Conservation (phyloP, 768 basidiomycete species). For the Mycena pura region DNA sequence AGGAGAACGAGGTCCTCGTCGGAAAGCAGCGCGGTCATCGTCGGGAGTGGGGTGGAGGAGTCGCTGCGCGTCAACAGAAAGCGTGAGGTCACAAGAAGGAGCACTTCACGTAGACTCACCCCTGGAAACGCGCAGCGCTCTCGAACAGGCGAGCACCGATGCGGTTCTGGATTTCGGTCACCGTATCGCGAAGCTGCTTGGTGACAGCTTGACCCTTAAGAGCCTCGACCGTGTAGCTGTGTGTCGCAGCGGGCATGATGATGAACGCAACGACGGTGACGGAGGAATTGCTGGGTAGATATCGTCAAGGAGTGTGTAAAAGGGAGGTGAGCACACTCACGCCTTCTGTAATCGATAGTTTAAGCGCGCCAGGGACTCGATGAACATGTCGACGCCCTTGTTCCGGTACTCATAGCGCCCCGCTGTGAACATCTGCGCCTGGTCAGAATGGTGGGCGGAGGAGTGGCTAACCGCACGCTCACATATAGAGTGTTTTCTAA, state of each 20-base stretch:
- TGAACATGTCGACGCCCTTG: constrained; percentile 99
- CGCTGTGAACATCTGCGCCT: constrained; percentile 91
- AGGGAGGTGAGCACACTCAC: not conserved
- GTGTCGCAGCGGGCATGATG: constrained; percentile 96
- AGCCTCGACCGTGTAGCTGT: constrained; percentile 97
- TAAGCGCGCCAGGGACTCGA: constrained; percentile 90
- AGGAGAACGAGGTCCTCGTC: constrained; percentile 93
- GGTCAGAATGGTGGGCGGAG: constrained; percentile 5
- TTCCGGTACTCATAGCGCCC: constrained; percentile 99
- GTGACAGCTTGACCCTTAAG: constrained; percentile 97
- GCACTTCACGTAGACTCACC: constrained; percentile 55
- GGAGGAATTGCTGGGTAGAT: constrained; percentile 53
- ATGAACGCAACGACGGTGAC: constrained; percentile 97
- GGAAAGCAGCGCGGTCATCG: constrained; percentile 77
- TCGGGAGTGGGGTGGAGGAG: constrained; percentile 73
- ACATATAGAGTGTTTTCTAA: constrained; percentile 91
- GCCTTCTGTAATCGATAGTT: constrained; percentile 60
- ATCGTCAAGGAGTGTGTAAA: not conserved
- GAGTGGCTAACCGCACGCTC: constrained; percentile 29
- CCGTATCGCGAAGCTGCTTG: constrained; percentile 94
- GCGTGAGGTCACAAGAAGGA: not conserved
- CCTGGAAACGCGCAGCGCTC: constrained; percentile 90
- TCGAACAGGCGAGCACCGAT: constrained; percentile 94
- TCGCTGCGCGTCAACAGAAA: not conserved
- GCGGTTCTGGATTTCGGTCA: constrained; percentile 93